Conservation (phyloP, 352 stramenopile genomes). For the Phytophthora citricola region DNA sequence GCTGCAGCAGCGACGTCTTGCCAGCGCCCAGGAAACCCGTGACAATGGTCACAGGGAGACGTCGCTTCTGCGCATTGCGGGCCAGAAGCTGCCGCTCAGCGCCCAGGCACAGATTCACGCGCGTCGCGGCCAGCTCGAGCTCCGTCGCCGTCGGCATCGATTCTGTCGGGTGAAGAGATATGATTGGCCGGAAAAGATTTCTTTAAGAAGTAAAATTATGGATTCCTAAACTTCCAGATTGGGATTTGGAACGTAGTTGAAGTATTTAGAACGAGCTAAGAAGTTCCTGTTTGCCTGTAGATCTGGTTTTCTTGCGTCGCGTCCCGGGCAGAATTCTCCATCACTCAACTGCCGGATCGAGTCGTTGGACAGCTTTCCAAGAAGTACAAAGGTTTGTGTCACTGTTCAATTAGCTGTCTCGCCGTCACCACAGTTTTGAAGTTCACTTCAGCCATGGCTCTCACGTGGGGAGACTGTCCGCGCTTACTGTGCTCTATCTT, state of each 20-base stretch:
- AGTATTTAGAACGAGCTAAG: constrained; percentile 15
- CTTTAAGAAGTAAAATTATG: too few relatives aligned
- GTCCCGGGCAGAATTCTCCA: constrained; percentile 17
- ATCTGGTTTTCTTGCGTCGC: constrained; percentile 7
- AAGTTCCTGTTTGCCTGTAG: background rate
- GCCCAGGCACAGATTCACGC: constrained; percentile 65
- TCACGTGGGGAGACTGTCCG: constrained; percentile 57
- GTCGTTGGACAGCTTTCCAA: constrained; percentile 18
- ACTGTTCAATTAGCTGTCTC: constrained; percentile 22
- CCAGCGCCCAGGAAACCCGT: constrained; percentile 71
- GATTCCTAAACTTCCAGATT: background rate
- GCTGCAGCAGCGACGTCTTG: constrained; percentile 75
- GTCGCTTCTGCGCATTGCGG: constrained; percentile 51
- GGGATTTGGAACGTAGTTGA: constrained; percentile 7
- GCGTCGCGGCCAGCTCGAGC: constrained; percentile 50
- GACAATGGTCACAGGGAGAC: constrained; percentile 70
- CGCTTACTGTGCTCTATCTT: constrained; percentile 52
- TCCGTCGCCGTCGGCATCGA: constrained; percentile 24
- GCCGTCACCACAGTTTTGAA: background rate
- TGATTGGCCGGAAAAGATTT: constrained; percentile 9
- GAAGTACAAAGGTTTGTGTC: background rate
- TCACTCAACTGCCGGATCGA: constrained; percentile 18
- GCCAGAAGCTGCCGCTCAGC: constrained; percentile 62
- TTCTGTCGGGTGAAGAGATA: background rate
- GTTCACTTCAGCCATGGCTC: constrained; percentile 38